Evolutionary conservation across 2,329 filamentous ascomycete genomes (phyloP).

Genomic region (Ambrosiella xylebori): DNA sequence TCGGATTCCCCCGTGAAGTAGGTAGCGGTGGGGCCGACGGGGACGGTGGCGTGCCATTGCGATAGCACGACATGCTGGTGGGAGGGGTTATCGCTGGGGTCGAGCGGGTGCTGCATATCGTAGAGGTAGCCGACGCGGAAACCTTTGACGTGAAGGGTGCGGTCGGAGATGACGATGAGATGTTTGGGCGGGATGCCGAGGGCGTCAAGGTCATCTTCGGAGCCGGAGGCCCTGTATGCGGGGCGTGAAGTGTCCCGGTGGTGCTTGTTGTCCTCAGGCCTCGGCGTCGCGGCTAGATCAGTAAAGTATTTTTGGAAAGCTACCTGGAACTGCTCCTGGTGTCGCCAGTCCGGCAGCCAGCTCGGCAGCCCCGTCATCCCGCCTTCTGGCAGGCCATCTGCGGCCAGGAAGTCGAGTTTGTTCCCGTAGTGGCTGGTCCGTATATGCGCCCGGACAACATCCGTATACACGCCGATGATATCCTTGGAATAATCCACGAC

Average conservation of each 20-base stretch:
- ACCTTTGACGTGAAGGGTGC: conserved; percentile 13
- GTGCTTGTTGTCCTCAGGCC: background rate
- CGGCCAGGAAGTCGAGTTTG: conserved; percentile 14
- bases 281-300: conserved; percentile 11
- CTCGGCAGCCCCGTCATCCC: conserved; percentile 14
- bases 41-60: conserved; percentile 10
- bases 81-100: conserved; percentile 6
- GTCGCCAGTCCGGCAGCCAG: conserved; percentile 15
- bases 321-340: conserved; percentile 13
- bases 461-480: conserved; percentile 16
- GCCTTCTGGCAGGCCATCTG: conserved; percentile 15
- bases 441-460: conserved; percentile 14
- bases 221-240: conserved; percentile 14
- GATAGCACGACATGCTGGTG: conserved; percentile 3
- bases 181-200: conserved; percentile 9
- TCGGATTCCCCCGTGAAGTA: conserved; percentile 15
- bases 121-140: conserved; percentile 15
- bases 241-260: background rate
- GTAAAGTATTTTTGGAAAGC: conserved; percentile 12
- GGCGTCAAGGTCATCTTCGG: conserved; percentile 5
- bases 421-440: conserved; percentile 11
- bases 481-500: conserved; percentile 16
- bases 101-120: conserved; percentile 13
- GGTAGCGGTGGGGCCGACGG: background rate
- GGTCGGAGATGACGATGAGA: conserved; percentile 9